phyloP scores from a whole-genome alignment of 208 protist genomes.

The Strigomonas oncopelti region DNA sequence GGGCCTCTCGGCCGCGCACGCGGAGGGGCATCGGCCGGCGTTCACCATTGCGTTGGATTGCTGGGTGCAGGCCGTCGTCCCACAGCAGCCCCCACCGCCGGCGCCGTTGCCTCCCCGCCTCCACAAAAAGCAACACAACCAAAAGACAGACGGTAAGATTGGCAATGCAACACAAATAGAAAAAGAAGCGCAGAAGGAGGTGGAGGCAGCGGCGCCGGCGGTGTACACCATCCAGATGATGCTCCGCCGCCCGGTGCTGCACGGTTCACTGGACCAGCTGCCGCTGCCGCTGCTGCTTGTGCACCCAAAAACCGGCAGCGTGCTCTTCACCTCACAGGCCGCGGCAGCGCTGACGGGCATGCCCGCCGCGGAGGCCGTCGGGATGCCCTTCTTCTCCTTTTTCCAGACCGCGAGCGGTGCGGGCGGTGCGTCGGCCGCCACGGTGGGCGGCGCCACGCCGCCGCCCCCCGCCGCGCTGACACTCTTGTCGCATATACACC shows the following conservation, averaged over 20 bases:
- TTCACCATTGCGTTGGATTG: conserved; percentile 48
- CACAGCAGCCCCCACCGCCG: background rate
- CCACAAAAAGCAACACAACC: background rate
- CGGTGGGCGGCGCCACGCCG: background rate
- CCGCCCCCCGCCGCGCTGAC: background rate
- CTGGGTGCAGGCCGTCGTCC: conserved; percentile 25
- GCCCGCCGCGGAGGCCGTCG: conserved; percentile 44
- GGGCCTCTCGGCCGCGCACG: background rate
- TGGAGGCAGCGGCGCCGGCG: background rate
- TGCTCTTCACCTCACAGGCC: conserved; percentile 57
- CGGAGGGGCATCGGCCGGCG: conserved; percentile 4
- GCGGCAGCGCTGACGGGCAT: conserved; percentile 38
- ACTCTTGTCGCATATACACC: conserved; percentile 10
- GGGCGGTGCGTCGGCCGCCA: background rate
- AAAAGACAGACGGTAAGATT: no score
- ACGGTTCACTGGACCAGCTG: conserved; percentile 54
- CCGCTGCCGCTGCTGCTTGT: conserved; percentile 58
- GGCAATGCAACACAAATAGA: no score
- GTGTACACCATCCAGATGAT: conserved; percentile 17
- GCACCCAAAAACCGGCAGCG: conserved; percentile 45
- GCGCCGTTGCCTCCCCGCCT: conserved; percentile 1
- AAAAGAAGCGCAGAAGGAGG: no score
- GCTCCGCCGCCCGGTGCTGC: conserved; percentile 54
- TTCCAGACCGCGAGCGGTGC: conserved; percentile 14
- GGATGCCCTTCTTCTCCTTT: conserved; percentile 25